A percentile compares a stretch with the other conserved stretches of the same genome.
Evolutionary conservation across 352 stramenopile species (phyloP).

Genomic region (Globisporangium solare): DNA sequence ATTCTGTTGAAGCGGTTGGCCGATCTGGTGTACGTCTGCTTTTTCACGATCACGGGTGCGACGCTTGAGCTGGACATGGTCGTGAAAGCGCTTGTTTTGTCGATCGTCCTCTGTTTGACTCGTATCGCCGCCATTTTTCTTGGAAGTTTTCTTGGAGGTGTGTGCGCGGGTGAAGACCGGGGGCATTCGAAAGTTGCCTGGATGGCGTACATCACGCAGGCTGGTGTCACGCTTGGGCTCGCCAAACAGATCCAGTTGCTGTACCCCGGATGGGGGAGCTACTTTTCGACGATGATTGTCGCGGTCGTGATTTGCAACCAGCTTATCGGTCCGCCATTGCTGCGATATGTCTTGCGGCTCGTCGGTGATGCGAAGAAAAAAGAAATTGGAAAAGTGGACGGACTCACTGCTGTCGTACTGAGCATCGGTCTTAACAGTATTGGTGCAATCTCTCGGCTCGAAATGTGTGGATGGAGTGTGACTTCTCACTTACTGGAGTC

Average conservation of each 20-base stretch:
- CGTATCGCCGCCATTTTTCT: conserved; percentile 55
- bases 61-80: conserved; percentile 66
- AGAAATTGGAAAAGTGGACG: conserved; percentile 54
- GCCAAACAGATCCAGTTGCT: conserved; percentile 71
- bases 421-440: conserved; percentile 24
- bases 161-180: conserved; percentile 37
- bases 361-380: conserved; percentile 57
- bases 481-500: conserved; percentile 36
- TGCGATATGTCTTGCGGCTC: conserved; percentile 48
- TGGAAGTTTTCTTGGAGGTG: conserved; percentile 45
- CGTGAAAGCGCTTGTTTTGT: conserved; percentile 48
- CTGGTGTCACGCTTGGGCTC: conserved; percentile 58
- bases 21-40: conserved; percentile 66
- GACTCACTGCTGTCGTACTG: conserved; percentile 37
- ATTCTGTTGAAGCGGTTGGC: conserved; percentile 48
- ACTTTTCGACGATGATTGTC: conserved; percentile 74
- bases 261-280: conserved; percentile 63
- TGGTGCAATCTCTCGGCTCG: conserved; percentile 37
- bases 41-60: conserved; percentile 69
- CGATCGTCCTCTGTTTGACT: conserved; percentile 45
- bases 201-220: conserved; percentile 77
- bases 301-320: conserved; percentile 72
- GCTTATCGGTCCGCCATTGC: conserved; percentile 47
- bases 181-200: conserved; percentile 47
- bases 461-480: conserved; percentile 61